Conservation (phyloP, 768 basidiomycete species). For the Kwoniella mangroviensis region DNA sequence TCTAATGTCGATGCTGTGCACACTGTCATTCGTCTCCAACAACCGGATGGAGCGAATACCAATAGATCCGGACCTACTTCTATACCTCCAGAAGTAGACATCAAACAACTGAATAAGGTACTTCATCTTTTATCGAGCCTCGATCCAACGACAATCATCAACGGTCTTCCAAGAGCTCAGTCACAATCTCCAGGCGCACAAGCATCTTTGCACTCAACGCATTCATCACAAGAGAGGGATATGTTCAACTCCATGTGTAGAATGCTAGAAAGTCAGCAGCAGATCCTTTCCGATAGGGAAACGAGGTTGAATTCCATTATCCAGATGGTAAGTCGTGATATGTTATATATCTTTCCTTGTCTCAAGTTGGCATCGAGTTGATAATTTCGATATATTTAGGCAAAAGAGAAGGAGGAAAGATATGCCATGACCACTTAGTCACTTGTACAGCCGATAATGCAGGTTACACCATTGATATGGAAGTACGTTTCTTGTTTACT, state of each 20-base stretch:
- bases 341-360: background rate
- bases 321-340: slow-evolving; percentile 4
- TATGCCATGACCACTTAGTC: slow-evolving; percentile 6
- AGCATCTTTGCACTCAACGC: background rate
- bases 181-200: background rate
- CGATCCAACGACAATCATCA: background rate
- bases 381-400: slow-evolving; percentile 1
- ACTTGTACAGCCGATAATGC: background rate
- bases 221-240: too few relatives aligned
- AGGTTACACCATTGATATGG: too few relatives aligned
- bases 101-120: background rate
- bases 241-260: slow-evolving; percentile 4
- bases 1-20: background rate
- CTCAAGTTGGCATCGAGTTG: background rate
- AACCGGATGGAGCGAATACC: too few relatives aligned
- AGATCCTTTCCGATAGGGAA: slow-evolving; percentile 8
- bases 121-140: background rate
- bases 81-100: background rate
- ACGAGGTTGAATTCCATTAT: slow-evolving; percentile 1
- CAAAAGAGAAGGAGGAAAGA: slow-evolving; percentile 15
- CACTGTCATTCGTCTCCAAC: background rate
- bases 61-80: background rate
- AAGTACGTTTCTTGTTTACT: too few relatives aligned
- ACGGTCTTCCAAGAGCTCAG: background rate
- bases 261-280: slow-evolving; percentile 13